A percentile compares a stretch with the other conserved stretches of the same genome.
Conservation (phyloP, 2,329 filamentous ascomycete genomes). For the Fusarium heterosporum region DNA sequence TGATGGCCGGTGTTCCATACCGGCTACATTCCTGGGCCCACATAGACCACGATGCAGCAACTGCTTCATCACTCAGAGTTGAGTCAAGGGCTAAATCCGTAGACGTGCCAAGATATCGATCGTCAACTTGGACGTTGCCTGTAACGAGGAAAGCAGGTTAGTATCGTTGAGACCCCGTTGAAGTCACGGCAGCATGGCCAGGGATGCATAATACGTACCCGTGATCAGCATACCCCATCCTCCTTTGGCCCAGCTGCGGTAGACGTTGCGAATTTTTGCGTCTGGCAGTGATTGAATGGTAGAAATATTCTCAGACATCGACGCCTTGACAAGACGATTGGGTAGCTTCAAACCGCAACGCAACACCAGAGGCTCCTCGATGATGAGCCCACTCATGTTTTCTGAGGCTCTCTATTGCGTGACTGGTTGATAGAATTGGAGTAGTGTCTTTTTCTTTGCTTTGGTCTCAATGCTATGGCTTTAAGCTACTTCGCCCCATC, state of each 20-base stretch:
- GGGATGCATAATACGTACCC: background rate
- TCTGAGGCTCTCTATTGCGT: background rate
- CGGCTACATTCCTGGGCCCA: background rate
- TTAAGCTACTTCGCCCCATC: too few species aligned
- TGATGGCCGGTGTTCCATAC: background rate
- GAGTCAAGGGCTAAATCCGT: background rate
- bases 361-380: background rate
- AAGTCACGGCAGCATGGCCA: background rate
- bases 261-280: background rate
- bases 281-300: background rate
- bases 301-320: conserved; percentile 1
- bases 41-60: background rate
- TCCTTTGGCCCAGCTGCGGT: background rate
- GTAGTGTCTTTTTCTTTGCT: too few species aligned
- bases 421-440: too few species aligned
- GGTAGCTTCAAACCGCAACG: background rate
- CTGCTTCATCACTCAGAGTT: background rate
- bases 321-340: background rate
- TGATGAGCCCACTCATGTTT: background rate
- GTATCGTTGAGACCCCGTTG: background rate
- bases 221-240: conserved; percentile 2
- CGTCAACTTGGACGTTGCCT: conserved; percentile 5
- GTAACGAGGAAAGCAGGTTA: background rate
- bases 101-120: background rate
- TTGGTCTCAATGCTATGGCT: too few species aligned